These are phyloP conservation scores for Ogataea populi-albae DNA, from an alignment of 805 yeast genomes.

Conservation along the genomic window DNA sequence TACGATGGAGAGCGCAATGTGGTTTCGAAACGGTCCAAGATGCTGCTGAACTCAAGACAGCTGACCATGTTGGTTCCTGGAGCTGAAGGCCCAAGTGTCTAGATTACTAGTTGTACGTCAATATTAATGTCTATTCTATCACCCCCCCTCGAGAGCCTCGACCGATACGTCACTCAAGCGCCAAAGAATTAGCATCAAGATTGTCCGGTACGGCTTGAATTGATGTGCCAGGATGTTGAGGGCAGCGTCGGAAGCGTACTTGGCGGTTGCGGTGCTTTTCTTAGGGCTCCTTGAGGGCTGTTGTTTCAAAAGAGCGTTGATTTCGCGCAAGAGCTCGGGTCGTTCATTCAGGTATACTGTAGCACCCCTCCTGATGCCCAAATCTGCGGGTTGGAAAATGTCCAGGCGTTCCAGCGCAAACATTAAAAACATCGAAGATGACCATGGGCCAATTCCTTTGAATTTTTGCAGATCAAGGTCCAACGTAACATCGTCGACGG, in stretches of 20 bases:
- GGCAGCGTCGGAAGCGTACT: conserved; percentile 51
- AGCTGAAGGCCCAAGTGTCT: conserved; percentile 36
- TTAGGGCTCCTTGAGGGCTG: conserved; percentile 3
- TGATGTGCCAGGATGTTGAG: conserved; percentile 52
- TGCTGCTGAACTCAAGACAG: conserved; percentile 69
- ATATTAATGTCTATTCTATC: no score
- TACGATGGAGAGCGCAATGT: conserved; percentile 41
- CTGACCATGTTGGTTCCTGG: conserved; percentile 65
- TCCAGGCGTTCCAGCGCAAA: conserved; percentile 67
- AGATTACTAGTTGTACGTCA: conserved; percentile 3
- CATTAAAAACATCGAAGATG: conserved; percentile 80
- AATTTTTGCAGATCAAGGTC: conserved; percentile 28
- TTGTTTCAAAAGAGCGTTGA: conserved; percentile 37
- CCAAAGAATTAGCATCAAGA: conserved; percentile 74
- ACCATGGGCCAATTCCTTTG: conserved; percentile 83
- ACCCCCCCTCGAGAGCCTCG: conserved; percentile 44
- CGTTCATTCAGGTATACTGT: conserved; percentile 57
- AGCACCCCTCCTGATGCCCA: conserved; percentile 84
- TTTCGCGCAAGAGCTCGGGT: conserved; percentile 44
- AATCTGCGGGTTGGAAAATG: conserved; percentile 73
- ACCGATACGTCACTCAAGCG: conserved; percentile 58
- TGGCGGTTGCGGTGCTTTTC: conserved; percentile 8
- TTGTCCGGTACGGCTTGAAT: conserved; percentile 65
- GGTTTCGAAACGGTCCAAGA: conserved; percentile 48
- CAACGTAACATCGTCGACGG: conserved; percentile 14